phyloP scores from a whole-genome alignment of 2,329 filamentous ascomycete genomes.

The Penicillium sp. region DNA sequence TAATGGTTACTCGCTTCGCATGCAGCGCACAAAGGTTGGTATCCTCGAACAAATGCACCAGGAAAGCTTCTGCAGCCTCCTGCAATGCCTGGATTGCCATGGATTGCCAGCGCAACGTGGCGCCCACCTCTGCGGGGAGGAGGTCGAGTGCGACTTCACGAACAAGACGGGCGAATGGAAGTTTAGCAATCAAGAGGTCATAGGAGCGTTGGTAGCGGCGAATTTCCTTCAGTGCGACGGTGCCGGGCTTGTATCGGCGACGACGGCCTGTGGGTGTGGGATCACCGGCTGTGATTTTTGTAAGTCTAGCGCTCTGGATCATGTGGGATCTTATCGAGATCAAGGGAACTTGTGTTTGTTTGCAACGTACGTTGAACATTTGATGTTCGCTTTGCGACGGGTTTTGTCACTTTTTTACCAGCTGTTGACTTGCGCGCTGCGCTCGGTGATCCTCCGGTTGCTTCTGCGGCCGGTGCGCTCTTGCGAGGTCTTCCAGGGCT shows the following conservation, averaged over 20 bases:
- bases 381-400: conserved; percentile 26
- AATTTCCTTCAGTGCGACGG: conserved; percentile 87
- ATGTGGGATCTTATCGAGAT: neutral
- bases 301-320: neutral
- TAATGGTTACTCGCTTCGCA: conserved; percentile 93
- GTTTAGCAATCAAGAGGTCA: conserved; percentile 73
- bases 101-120: conserved; percentile 89
- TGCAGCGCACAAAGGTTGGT: conserved; percentile 96
- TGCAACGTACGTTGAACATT: conserved; percentile 40
- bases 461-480: neutral
- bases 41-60: conserved; percentile 95
- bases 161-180: conserved; percentile 51
- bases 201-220: conserved; percentile 85
- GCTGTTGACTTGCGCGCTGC: conserved; percentile 22
- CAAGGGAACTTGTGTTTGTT: neutral
- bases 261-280: conserved; percentile 63
- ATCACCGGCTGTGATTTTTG: conserved; percentile 62
- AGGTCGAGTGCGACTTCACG: conserved; percentile 56
- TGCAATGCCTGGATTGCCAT: conserved; percentile 91
- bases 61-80: conserved; percentile 93
- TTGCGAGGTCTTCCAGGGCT: conserved; percentile 12
- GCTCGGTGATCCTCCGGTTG: conserved; percentile 14
- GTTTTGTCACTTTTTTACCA: conserved; percentile 11
- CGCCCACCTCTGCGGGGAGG: conserved; percentile 58
- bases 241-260: conserved; percentile 73